phyloP scores from a whole-genome alignment of 352 stramenopile genomes.

The Globisporangium megalacanthum region DNA sequence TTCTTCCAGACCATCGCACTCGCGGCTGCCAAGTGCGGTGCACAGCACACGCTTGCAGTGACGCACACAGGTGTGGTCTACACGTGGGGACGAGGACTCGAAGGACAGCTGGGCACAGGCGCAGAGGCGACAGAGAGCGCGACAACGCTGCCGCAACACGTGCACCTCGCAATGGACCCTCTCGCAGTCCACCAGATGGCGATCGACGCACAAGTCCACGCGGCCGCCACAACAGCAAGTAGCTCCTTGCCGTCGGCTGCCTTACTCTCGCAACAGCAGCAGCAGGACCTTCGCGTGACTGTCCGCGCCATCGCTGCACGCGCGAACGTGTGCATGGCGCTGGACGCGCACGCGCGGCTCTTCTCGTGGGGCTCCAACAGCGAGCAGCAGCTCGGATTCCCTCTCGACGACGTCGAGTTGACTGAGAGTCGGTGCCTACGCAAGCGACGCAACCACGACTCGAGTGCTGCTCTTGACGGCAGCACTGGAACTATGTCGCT shows the following conservation, averaged over 20 bases:
- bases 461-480: not conserved
- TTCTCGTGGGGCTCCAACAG: constrained; percentile 50
- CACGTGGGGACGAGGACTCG: constrained; percentile 40
- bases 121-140: not conserved
- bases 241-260: too few relatives aligned
- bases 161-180: constrained; percentile 19
- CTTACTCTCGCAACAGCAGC: constrained; percentile 12
- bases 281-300: constrained; percentile 19
- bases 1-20: constrained; percentile 36
- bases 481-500: not conserved
- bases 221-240: not conserved
- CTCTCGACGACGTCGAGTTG: not conserved
- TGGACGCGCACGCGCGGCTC: constrained; percentile 44
- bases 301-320: constrained; percentile 29
- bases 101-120: constrained; percentile 50
- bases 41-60: constrained; percentile 45
- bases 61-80: constrained; percentile 43
- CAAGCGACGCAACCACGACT: not conserved
- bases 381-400: constrained; percentile 30
- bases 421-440: too few relatives aligned
- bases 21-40: constrained; percentile 26
- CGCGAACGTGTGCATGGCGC: constrained; percentile 23
- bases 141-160: constrained; percentile 4
- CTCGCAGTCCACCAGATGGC: constrained; percentile 23
- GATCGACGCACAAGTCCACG: constrained; percentile 19